These are phyloP conservation scores for Penium margaritaceum DNA, from an alignment of 139 green algal genomes.

Conservation along the genomic window DNA sequence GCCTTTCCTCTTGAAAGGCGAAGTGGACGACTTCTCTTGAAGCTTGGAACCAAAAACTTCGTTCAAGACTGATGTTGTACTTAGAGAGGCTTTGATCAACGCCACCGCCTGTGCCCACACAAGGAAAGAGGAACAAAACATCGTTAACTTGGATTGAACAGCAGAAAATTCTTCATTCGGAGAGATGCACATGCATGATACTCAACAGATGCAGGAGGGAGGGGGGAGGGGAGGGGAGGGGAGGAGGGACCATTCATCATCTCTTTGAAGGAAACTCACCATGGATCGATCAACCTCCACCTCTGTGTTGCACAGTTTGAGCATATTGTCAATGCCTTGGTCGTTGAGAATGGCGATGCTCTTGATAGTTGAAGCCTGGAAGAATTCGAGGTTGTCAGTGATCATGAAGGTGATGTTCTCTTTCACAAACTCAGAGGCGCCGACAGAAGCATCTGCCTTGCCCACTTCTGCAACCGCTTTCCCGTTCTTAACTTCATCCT, in stretches of 20 bases:
- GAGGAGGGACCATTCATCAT: too few relatives aligned
- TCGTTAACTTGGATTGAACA: too few relatives aligned
- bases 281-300: not conserved
- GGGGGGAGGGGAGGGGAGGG: too few relatives aligned
- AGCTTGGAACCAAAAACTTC: not conserved
- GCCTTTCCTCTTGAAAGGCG: too few relatives aligned
- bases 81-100: not conserved
- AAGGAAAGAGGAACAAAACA: too few relatives aligned
- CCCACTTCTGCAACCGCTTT: too few relatives aligned
- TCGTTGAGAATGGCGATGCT: constrained; percentile 7
- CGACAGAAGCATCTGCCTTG: too few relatives aligned
- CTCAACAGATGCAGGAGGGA: not conserved
- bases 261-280: too few relatives aligned
- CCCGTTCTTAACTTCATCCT: not conserved
- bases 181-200: too few relatives aligned
- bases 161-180: not conserved
- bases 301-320: not conserved
- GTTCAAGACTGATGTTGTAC: not conserved
- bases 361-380: not conserved
- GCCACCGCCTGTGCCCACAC: not conserved
- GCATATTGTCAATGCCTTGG: not conserved
- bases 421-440: constrained; percentile 9
- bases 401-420: constrained; percentile 13
- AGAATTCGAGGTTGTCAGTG: constrained; percentile 5
- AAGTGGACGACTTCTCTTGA: too few relatives aligned